A percentile compares a stretch with the other conserved stretches of the same genome.
phyloP scores from a whole-genome alignment of 1,284 basidiomycete genomes.

The Naganishia albida region DNA sequence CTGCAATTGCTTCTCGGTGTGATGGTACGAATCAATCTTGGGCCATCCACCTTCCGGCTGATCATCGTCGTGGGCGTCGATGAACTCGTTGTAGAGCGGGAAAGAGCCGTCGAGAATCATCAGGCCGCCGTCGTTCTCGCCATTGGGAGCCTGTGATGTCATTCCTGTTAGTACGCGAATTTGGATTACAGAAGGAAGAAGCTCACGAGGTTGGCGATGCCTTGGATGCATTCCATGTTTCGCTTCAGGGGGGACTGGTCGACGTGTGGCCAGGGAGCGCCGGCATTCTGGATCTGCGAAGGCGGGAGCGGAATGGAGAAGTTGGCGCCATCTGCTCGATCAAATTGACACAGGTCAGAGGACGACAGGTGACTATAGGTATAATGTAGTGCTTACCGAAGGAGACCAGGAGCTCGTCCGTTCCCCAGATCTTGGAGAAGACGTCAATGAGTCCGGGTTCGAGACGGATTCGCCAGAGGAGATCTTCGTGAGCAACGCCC shows the following conservation, averaged over 20 bases:
- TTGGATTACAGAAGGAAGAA: conserved; percentile 3
- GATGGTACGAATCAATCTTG: conserved; percentile 45
- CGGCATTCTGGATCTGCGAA: conserved; percentile 38
- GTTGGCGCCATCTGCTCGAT: conserved; percentile 40
- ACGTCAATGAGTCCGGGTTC: conserved; percentile 48
- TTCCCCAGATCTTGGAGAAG: conserved; percentile 53
- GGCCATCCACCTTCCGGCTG: conserved; percentile 48
- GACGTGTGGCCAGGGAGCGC: conserved; percentile 51
- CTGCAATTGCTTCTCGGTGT: conserved; percentile 40
- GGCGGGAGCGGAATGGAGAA: conserved; percentile 48
- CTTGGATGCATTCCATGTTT: conserved; percentile 53
- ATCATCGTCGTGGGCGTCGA: conserved; percentile 45
- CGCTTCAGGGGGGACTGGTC: conserved; percentile 50
- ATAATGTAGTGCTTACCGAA: conserved; percentile 46
- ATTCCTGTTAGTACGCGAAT: neutral
- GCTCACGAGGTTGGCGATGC: conserved; percentile 50
- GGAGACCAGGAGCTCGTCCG: conserved; percentile 52
- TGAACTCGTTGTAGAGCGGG: conserved; percentile 49
- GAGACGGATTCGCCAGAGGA: conserved; percentile 52
- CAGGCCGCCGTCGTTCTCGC: conserved; percentile 54
- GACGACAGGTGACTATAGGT: no score
- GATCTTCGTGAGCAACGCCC: conserved; percentile 51
- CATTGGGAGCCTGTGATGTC: conserved; percentile 41
- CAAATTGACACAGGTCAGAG: conserved; percentile 18
- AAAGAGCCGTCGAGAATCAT: conserved; percentile 52